These are phyloP conservation scores for Alternaria panax DNA, from an alignment of 2,329 filamentous ascomycete species.

Conservation along the genomic window DNA sequence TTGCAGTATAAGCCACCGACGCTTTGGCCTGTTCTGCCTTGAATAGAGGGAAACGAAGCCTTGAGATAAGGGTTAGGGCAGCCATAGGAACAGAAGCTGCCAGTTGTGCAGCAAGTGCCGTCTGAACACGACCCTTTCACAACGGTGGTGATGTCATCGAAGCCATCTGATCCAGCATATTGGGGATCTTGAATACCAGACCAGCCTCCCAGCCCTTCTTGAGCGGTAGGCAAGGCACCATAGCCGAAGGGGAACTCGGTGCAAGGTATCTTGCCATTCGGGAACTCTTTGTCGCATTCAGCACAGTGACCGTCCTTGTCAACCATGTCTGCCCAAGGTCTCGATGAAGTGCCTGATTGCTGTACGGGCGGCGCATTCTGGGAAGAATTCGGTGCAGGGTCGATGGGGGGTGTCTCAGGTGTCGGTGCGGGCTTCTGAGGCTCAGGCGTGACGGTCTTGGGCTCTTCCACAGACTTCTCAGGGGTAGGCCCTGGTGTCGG, in stretches of 20 bases:
- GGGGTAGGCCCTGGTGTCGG: constrained; percentile 7
- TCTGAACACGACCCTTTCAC: constrained; percentile 63
- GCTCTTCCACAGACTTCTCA: background rate
- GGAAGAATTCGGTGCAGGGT: constrained; percentile 10
- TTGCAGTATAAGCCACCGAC: constrained; percentile 89
- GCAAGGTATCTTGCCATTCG: constrained; percentile 76
- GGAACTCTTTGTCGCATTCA: constrained; percentile 74
- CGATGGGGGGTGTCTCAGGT: constrained; percentile 11
- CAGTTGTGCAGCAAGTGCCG: constrained; percentile 66
- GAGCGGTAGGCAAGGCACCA: constrained; percentile 75
- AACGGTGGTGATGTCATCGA: constrained; percentile 69
- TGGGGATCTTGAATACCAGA: constrained; percentile 73
- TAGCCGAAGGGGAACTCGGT: constrained; percentile 78
- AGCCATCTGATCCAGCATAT: constrained; percentile 48
- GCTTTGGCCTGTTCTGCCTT: constrained; percentile 82
- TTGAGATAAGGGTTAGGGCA: constrained; percentile 94
- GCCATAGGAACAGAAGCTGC: constrained; percentile 86
- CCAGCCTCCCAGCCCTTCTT: constrained; percentile 77
- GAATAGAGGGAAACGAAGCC: constrained; percentile 82
- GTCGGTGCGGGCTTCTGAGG: background rate
- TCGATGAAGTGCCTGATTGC: constrained; percentile 28
- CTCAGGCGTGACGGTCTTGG: background rate
- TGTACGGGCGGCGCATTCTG: constrained; percentile 36
- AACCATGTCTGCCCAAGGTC: constrained; percentile 26
- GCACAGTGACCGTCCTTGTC: constrained; percentile 32